Conservation (phyloP, 768 basidiomycete genomes). For the Suillus discolor region DNA sequence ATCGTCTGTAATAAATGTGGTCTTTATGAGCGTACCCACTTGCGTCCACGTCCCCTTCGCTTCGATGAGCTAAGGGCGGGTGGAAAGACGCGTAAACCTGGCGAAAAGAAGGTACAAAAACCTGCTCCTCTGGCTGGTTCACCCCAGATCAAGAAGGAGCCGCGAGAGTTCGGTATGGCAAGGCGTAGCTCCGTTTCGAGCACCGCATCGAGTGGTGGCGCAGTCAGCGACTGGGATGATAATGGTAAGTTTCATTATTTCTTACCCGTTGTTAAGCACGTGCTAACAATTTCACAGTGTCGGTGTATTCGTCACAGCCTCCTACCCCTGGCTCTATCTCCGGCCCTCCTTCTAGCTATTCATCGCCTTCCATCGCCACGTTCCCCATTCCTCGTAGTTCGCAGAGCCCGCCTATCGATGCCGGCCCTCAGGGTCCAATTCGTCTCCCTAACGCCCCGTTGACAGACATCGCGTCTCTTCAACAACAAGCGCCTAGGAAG, state of each 20-base stretch:
- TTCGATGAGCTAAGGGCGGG: conserved; percentile 88
- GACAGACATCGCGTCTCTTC: conserved; percentile 64
- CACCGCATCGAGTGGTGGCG: conserved; percentile 51
- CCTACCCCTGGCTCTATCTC: conserved; percentile 49
- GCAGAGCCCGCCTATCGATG: conserved; percentile 50
- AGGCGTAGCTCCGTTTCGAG: conserved; percentile 68
- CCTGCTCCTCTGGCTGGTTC: conserved; percentile 39
- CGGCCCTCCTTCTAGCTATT: conserved; percentile 63
- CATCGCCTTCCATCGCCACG: conserved; percentile 60
- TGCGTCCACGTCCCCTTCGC: conserved; percentile 79
- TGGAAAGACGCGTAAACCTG: conserved; percentile 72
- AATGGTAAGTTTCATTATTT: conserved; percentile 49
- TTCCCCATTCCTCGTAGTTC: conserved; percentile 65
- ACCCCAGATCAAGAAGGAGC: conserved; percentile 63
- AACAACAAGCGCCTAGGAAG: conserved; percentile 38
- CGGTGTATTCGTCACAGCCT: conserved; percentile 36
- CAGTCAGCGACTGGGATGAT: conserved; percentile 80
- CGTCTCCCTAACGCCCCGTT: conserved; percentile 75
- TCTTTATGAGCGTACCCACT: conserved; percentile 86
- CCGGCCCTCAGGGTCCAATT: conserved; percentile 49
- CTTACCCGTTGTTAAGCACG: not conserved
- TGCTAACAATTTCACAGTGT: conserved; percentile 20
- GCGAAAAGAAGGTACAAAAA: conserved; percentile 36
- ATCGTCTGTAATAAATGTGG: conserved; percentile 96
- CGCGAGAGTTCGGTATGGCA: conserved; percentile 49